A percentile compares a stretch with the other conserved stretches of the same genome.
phyloP scores from a whole-genome alignment of 2,329 filamentous ascomycete genomes.

The Ceratocystiopsis minuta region DNA sequence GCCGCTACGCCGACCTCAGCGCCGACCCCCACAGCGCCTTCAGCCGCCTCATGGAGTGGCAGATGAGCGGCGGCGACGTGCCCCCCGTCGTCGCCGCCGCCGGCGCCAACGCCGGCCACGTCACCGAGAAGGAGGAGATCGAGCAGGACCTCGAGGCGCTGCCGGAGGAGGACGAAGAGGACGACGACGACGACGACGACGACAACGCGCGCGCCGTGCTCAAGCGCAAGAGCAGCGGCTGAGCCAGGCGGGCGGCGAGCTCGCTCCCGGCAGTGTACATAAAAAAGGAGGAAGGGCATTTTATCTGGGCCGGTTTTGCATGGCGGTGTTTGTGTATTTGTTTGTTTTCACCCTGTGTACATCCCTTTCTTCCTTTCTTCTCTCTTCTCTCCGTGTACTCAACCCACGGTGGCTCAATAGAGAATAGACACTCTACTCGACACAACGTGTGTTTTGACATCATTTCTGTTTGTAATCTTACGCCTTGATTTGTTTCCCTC shows the following conservation, averaged over 20 bases:
- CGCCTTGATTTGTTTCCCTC: neutral
- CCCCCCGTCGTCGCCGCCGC: slow-evolving; percentile 17
- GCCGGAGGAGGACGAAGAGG: slow-evolving; percentile 17
- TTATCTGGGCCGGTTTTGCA: too few relatives aligned
- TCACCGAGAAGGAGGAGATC: slow-evolving; percentile 34
- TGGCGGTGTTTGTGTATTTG: too few relatives aligned
- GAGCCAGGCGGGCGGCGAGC: too few relatives aligned
- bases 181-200: slow-evolving; percentile 10
- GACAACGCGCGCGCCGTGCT: neutral
- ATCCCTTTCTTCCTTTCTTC: too few relatives aligned
- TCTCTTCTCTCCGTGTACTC: too few relatives aligned
- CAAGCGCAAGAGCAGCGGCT: neutral
- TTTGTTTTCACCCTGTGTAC: too few relatives aligned
- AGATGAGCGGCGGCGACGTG: slow-evolving; percentile 71
- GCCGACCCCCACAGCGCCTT: slow-evolving; percentile 65
- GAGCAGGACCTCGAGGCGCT: slow-evolving; percentile 28
- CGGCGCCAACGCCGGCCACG: slow-evolving; percentile 18
- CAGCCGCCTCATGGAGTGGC: slow-evolving; percentile 95
- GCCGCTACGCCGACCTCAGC: slow-evolving; percentile 63
- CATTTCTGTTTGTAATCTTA: neutral
- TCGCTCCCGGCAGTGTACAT: too few relatives aligned
- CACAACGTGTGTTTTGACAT: neutral
- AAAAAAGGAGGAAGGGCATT: too few relatives aligned
- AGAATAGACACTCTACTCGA: too few relatives aligned
- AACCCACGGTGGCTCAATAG: too few relatives aligned